These are phyloP conservation scores for Pythium aristosporum DNA, from an alignment of 352 stramenopile species.

Conservation along the genomic window DNA sequence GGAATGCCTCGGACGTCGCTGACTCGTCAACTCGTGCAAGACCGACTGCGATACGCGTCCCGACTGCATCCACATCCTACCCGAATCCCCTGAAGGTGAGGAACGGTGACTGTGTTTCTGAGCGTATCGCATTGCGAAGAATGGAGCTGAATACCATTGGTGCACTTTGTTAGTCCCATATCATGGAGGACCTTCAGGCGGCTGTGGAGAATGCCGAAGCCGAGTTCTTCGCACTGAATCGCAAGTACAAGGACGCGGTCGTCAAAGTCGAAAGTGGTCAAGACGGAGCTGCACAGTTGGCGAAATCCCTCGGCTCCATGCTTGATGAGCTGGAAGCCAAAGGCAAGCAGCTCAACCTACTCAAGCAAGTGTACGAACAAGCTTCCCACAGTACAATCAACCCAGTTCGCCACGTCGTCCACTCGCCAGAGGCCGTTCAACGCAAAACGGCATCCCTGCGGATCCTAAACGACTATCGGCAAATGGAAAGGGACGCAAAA, in stretches of 20 bases:
- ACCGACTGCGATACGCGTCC: conserved; percentile 47
- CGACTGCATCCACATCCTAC: conserved; percentile 34
- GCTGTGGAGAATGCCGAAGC: conserved; percentile 40
- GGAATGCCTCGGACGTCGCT: neutral
- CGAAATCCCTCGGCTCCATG: conserved; percentile 40
- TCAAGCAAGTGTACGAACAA: conserved; percentile 64
- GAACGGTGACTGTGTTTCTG: neutral
- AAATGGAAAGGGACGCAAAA: conserved; percentile 50
- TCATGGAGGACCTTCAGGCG: conserved; percentile 53
- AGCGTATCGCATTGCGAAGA: neutral
- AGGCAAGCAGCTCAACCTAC: conserved; percentile 62
- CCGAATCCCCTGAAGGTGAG: conserved; percentile 58
- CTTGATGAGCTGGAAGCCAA: conserved; percentile 67
- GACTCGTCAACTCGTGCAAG: neutral
- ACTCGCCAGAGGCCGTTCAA: conserved; percentile 54
- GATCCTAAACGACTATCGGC: conserved; percentile 64
- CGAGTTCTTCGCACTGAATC: conserved; percentile 52
- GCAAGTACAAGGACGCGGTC: conserved; percentile 20
- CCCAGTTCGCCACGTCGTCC: conserved; percentile 43
- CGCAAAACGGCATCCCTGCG: conserved; percentile 64
- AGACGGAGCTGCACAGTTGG: conserved; percentile 32
- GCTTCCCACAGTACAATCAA: conserved; percentile 61
- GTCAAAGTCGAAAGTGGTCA: conserved; percentile 10
- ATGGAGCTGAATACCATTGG: neutral
- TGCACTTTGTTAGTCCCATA: conserved; percentile 32